Conservation (phyloP, 2,329 filamentous ascomycete species). For the Fusarium sp. region DNA sequence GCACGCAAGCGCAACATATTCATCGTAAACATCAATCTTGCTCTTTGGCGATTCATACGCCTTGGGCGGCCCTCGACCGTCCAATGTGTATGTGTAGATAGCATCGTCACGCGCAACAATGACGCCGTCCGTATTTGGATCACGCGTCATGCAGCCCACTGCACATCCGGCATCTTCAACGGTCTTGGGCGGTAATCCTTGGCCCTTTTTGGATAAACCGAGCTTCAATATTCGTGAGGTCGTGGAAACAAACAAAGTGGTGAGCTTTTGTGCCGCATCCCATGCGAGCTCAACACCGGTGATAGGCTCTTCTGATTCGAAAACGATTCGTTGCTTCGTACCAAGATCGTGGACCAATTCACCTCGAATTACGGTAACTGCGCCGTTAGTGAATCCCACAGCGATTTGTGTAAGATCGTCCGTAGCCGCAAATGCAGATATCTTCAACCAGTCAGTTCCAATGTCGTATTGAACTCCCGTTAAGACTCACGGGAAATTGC, state of each 20-base stretch:
- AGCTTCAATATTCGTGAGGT: conserved; percentile 88
- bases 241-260: conserved; percentile 90
- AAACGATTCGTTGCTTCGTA: conserved; percentile 91
- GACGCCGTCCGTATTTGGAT: conserved; percentile 82
- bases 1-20: conserved; percentile 89
- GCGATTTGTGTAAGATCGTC: conserved; percentile 92
- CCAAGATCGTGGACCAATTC: conserved; percentile 96
- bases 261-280: conserved; percentile 62
- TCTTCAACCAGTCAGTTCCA: conserved; percentile 53
- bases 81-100: conserved; percentile 89
- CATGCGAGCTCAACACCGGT: conserved; percentile 85
- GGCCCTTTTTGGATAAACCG: conserved; percentile 85
- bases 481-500: conserved; percentile 79
- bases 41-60: conserved; percentile 94
- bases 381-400: conserved; percentile 94
- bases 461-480: accelerated
- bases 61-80: conserved; percentile 86
- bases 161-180: conserved; percentile 91
- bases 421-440: conserved; percentile 88
- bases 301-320: conserved; percentile 95
- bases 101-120: conserved; percentile 95
- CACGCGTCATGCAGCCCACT: conserved; percentile 93
- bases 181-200: conserved; percentile 87
- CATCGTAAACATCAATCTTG: conserved; percentile 78
- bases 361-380: conserved; percentile 91